Conservation (phyloP, 2,329 filamentous ascomycete species). For the Colletotrichum viniferum region DNA sequence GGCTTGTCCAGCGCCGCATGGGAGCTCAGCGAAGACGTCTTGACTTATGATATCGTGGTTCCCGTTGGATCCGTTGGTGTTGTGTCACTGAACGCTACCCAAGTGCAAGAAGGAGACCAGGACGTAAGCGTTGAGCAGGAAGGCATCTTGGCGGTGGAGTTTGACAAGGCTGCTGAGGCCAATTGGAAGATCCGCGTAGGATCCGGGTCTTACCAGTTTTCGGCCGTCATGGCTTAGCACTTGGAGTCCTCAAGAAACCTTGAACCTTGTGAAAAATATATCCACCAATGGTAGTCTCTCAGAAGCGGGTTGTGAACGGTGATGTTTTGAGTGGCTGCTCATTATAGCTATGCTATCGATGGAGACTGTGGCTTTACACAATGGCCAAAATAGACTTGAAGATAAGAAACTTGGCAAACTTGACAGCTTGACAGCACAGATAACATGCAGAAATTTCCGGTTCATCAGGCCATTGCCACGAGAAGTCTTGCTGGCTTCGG, state of each 20-base stretch:
- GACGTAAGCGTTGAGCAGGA: not conserved
- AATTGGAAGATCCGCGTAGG: not conserved
- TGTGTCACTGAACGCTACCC: not conserved
- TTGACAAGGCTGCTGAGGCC: not conserved
- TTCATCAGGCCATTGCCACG: not conserved
- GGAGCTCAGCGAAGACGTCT: accelerated
- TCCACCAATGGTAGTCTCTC: no score
- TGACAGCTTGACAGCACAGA: not conserved
- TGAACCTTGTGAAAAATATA: no score
- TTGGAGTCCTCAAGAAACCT: no score
- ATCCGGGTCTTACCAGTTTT: not conserved
- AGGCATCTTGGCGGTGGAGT: not conserved
- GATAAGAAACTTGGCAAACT: not conserved
- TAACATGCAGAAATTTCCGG: not conserved
- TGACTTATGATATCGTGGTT: not conserved
- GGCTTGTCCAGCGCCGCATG: not conserved
- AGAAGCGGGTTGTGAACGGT: no score
- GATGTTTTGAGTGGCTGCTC: not conserved
- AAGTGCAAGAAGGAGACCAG: not conserved
- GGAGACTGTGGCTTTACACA: not conserved
- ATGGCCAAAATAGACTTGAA: not conserved
- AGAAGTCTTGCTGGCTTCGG: accelerated
- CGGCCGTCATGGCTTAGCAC: no score
- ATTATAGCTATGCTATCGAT: not conserved
- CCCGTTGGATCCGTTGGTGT: not conserved